Evolutionary conservation across 495 filamentous ascomycete species (phyloP).

Genomic region (Chaetomium cochliodes): DNA sequence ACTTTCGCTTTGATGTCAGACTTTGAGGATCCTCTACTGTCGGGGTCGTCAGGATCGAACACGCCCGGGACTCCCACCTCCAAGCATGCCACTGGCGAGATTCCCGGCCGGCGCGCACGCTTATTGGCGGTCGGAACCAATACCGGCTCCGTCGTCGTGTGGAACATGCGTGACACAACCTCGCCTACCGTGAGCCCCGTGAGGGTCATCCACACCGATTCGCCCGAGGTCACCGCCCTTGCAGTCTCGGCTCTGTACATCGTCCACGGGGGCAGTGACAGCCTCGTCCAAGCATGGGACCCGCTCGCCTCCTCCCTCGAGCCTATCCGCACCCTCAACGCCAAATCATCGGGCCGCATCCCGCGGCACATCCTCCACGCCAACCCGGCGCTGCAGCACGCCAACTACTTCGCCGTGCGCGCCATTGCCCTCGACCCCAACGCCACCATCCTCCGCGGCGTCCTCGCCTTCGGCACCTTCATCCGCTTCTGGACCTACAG

Average conservation of each 20-base stretch:
- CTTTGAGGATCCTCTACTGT: constrained; percentile 70
- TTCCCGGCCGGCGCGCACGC: constrained; percentile 82
- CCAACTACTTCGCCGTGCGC: constrained; percentile 79
- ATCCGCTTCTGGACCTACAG: constrained; percentile 94
- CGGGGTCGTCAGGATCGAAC: constrained; percentile 22
- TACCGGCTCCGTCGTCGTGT: constrained; percentile 73
- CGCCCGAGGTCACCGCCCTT: constrained; percentile 81
- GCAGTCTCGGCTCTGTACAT: constrained; percentile 83
- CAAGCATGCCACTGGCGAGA: constrained; percentile 44
- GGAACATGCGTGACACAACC: constrained; percentile 71
- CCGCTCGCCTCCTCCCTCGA: constrained; percentile 75
- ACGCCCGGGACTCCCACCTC: constrained; percentile 31
- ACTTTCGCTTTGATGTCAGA: constrained; percentile 64
- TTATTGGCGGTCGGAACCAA: constrained; percentile 79
- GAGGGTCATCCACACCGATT: constrained; percentile 84
- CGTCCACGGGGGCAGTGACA: constrained; percentile 91
- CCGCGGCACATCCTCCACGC: constrained; percentile 44
- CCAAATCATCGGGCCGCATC: constrained; percentile 78
- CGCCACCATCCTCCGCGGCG: constrained; percentile 82
- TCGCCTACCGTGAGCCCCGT: constrained; percentile 59
- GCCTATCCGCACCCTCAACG: constrained; percentile 85
- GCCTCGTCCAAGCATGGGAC: constrained; percentile 96
- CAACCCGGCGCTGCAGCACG: constrained; percentile 42
- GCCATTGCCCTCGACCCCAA: constrained; percentile 88
- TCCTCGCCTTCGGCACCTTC: constrained; percentile 82